Evolutionary conservation across 2,329 filamentous ascomycete genomes (phyloP).

Genomic region (Clonostachys chloroleuca): DNA sequence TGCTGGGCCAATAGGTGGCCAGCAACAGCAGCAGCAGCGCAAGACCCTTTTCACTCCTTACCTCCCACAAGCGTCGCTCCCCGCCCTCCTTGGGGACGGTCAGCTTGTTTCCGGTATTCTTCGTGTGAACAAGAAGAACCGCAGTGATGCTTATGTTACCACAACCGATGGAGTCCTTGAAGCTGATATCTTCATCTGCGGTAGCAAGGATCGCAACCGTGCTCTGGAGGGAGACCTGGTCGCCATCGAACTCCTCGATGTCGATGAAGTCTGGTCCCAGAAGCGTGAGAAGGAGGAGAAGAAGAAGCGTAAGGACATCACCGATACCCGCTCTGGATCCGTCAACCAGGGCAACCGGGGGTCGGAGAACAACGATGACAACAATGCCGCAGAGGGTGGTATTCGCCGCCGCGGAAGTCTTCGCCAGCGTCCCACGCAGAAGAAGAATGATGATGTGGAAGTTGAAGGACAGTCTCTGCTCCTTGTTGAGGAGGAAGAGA

Average conservation of each 20-base stretch:
- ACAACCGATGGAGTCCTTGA: slow-evolving; percentile 84
- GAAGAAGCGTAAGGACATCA: slow-evolving; percentile 99
- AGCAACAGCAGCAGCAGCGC: slow-evolving; percentile 81
- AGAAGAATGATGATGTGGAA: slow-evolving; percentile 99
- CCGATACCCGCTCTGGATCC: slow-evolving; percentile 77
- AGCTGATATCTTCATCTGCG: slow-evolving; percentile 98
- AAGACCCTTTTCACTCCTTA: slow-evolving; percentile 99
- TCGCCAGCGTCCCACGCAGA: slow-evolving; percentile 93
- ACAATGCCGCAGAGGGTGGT: slow-evolving; percentile 69
- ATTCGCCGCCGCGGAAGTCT: slow-evolving; percentile 91
- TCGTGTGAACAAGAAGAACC: slow-evolving; percentile 99
- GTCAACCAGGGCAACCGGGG: slow-evolving; percentile 68
- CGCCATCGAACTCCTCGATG: slow-evolving; percentile 91
- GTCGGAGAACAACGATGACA: slow-evolving; percentile 56
- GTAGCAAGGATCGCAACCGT: slow-evolving; percentile 97
- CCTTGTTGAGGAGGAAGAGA: slow-evolving; percentile 96
- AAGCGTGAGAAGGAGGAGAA: slow-evolving; percentile 99
- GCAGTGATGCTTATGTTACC: slow-evolving; percentile 96
- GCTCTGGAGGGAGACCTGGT: slow-evolving; percentile 95
- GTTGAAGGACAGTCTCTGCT: slow-evolving; percentile 96
- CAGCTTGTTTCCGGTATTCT: slow-evolving; percentile 95
- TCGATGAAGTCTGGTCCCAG: slow-evolving; percentile 97
- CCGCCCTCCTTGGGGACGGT: slow-evolving; percentile 83
- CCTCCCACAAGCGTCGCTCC: slow-evolving; percentile 87
- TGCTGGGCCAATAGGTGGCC: slow-evolving; percentile 58